Conservation (phyloP, 805 yeast genomes). For the Ogataea siamensis region DNA sequence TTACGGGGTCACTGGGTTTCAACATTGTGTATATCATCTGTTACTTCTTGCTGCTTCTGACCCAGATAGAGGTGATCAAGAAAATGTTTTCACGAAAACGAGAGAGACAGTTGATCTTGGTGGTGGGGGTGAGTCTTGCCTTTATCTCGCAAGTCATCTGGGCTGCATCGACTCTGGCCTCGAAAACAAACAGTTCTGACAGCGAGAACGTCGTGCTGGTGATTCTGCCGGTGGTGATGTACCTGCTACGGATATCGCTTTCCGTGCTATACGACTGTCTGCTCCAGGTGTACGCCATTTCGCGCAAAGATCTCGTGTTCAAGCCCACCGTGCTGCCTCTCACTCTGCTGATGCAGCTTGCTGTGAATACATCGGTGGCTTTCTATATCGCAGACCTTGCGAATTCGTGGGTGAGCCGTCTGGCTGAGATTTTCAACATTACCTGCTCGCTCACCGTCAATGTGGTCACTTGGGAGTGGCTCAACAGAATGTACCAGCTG, state of each 20-base stretch:
- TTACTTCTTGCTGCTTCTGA: constrained; percentile 55
- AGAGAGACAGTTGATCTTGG: constrained; percentile 63
- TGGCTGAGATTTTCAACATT: constrained; percentile 71
- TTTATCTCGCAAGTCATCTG: constrained; percentile 62
- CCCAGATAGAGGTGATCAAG: constrained; percentile 71
- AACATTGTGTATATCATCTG: constrained; percentile 58
- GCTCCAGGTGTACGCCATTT: constrained; percentile 52
- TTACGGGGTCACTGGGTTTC: constrained; percentile 46
- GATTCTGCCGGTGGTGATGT: constrained; percentile 70
- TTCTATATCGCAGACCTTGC: constrained; percentile 77
- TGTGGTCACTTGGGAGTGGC: constrained; percentile 84
- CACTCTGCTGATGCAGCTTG: constrained; percentile 53
- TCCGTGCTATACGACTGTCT: constrained; percentile 67
- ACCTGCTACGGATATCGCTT: constrained; percentile 68
- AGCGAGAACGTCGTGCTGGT: constrained; percentile 48
- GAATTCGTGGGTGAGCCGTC: constrained; percentile 68
- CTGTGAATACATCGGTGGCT: constrained; percentile 60
- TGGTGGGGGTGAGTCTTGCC: constrained; percentile 54
- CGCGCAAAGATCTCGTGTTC: constrained; percentile 51
- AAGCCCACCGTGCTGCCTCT: constrained; percentile 50
- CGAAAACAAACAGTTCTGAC: constrained; percentile 21
- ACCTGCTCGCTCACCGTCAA: constrained; percentile 70
- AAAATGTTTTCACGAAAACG: constrained; percentile 63
- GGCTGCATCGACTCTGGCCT: constrained; percentile 59
- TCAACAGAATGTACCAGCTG: constrained; percentile 58